A percentile compares a stretch with the other conserved stretches of the same genome.
These are phyloP conservation scores for Lyophyllum decastes DNA, from an alignment of 768 basidiomycete genomes.

Conservation along the genomic window DNA sequence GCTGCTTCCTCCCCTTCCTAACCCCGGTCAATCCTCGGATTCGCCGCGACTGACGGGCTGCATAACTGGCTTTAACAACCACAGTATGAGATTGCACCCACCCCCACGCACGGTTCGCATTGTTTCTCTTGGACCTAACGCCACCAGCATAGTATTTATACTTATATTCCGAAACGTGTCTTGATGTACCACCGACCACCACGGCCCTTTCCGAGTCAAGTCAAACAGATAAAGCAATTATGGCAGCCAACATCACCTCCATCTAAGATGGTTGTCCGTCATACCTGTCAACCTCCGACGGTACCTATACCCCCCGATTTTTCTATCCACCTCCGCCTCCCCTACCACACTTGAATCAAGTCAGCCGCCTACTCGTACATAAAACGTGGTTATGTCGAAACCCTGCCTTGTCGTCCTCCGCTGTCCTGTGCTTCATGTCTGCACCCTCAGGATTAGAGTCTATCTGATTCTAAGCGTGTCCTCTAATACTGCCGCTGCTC, in stretches of 20 bases:
- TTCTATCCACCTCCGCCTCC: not conserved
- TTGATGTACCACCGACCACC: slow-evolving; percentile 4
- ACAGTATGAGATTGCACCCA: not conserved
- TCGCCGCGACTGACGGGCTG: not conserved
- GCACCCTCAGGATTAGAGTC: not conserved
- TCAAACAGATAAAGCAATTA: slow-evolving; percentile 6
- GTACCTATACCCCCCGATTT: not conserved
- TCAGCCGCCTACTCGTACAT: not conserved
- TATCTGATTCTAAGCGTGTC: not conserved
- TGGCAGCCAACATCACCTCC: slow-evolving; percentile 4
- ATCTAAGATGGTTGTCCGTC: not conserved
- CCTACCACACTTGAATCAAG: not conserved
- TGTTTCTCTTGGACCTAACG: slow-evolving; percentile 1
- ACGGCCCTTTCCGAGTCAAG: slow-evolving; percentile 13
- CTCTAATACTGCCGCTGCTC: not conserved
- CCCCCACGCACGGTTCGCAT: slow-evolving; percentile 14
- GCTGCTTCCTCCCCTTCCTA: slow-evolving; percentile 6
- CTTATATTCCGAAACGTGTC: slow-evolving; percentile 15
- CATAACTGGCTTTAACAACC: not conserved
- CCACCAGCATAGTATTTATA: slow-evolving; percentile 8
- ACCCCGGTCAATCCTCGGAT: slow-evolving; percentile 11
- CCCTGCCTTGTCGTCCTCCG: not conserved
- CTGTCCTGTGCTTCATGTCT: not conserved
- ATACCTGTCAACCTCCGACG: slow-evolving; percentile 1
- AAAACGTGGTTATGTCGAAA: not conserved